Base-by-base conservation (phyloP, 2,329 filamentous ascomycete genomes). In the Akanthomyces uredinophilus region DNA sequence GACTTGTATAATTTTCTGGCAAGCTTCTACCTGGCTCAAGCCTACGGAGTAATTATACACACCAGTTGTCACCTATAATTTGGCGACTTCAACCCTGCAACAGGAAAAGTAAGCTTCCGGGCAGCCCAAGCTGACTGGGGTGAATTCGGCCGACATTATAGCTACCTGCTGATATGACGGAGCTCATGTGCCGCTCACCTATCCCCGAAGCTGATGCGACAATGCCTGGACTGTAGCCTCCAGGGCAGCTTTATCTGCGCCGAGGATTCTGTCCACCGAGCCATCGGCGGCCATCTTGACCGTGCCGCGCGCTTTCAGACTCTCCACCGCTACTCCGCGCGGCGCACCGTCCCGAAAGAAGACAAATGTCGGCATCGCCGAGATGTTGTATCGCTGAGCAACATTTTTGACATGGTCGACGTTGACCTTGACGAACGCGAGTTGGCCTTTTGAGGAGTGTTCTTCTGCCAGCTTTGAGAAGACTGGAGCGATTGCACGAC, bases 301-400 rank as follows among this genome's bases (percentile, higher is more conserved):
- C 24, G 71, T 69, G 35, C 60, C 63, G 5, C 65, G 57, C 7
- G 54, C 62, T 16, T 62, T 35, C 6, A 72, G 11, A 0, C 69
- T 65, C 18, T 72, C 64, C 16, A 66, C 68, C 22, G 64, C 61
- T 4, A 73, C 65, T 3, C 66, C 67, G 53, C 65, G 66, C 7
- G 69, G 69, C 75, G 89, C 75, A 66, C 89, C 91, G 69, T 87
- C 77, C 81, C 91, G 89, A 83, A 92, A 96, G 70, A 95, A 76
- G 51, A 89, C 71, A 80, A 96, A 96, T 22, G 91, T 96, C 60
- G 92, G 92, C 92, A 96, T 96, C 73, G 92, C 92, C 69, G 89
- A 86, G 73, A 96, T 85, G 65, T 84, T 85, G 67, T 93, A 86
- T 71, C 93, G 86, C 70, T 87, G 82, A 37, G 90, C 87, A 44